Conservation (phyloP, 768 basidiomycete genomes). For the Rhodosporidiobolus odoratus region DNA sequence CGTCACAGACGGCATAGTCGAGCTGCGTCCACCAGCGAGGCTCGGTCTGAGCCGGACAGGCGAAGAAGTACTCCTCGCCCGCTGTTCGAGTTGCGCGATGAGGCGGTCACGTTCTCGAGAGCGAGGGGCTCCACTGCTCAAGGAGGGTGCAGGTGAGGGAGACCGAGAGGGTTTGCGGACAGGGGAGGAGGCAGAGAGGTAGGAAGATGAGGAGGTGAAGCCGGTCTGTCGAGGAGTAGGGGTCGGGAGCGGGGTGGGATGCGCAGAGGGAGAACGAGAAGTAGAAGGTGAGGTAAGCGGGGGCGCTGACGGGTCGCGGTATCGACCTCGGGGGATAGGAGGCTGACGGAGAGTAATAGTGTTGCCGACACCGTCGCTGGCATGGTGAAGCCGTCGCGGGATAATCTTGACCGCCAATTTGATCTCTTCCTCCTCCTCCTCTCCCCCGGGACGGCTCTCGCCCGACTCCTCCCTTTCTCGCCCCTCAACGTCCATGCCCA, state of each 20-base stretch:
- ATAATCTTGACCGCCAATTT: constrained; percentile 42
- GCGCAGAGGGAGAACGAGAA: too few species aligned
- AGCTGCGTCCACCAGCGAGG: too few species aligned
- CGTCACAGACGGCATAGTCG: too few species aligned
- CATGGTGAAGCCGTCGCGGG: not conserved
- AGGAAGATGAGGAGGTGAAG: not conserved
- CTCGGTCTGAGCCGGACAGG: too few species aligned
- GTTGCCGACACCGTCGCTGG: not conserved
- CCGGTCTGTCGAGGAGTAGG: too few species aligned
- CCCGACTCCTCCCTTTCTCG: not conserved
- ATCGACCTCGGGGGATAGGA: not conserved
- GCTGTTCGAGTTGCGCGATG: too few species aligned
- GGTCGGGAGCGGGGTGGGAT: too few species aligned
- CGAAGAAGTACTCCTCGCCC: too few species aligned
- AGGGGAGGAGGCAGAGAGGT: not conserved
- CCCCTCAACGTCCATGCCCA: not conserved
- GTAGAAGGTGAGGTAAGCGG: not conserved
- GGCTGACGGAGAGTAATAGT: not conserved
- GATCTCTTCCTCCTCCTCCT: not conserved
- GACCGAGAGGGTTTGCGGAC: too few species aligned
- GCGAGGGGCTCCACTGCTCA: too few species aligned
- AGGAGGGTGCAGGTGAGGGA: too few species aligned
- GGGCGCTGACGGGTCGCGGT: not conserved
- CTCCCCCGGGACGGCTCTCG: not conserved
- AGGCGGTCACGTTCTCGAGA: too few species aligned